phyloP scores from a whole-genome alignment of 1,139 yeast species.

The Tardiomyces blankii region DNA sequence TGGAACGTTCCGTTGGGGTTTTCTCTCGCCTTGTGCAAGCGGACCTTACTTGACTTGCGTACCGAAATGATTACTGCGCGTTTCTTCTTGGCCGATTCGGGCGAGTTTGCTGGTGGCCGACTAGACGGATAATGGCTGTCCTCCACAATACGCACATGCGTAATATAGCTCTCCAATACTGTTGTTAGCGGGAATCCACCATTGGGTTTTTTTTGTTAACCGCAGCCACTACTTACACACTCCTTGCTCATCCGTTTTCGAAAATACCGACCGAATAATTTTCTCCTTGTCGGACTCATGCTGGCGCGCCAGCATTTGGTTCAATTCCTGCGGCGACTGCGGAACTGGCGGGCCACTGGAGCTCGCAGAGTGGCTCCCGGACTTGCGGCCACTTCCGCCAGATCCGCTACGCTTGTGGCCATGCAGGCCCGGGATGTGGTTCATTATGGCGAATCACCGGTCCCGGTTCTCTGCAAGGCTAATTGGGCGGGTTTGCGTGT shows the following conservation, averaged over 20 bases:
- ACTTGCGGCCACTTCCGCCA: not conserved
- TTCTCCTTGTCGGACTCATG: constrained; percentile 39
- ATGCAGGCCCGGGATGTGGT: not conserved
- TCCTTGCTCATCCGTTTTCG: constrained; percentile 23
- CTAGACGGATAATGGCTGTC: constrained; percentile 18
- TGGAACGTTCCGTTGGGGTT: constrained; percentile 67
- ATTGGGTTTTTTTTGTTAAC: not conserved
- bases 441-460: not conserved
- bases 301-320: constrained; percentile 33
- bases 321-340: not conserved
- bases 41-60: constrained; percentile 49
- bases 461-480: too few species aligned
- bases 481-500: too few species aligned
- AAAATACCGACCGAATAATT: constrained; percentile 36
- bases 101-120: constrained; percentile 19
- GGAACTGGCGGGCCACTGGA: not conserved
- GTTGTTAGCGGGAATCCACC: not conserved
- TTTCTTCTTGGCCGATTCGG: constrained; percentile 16
- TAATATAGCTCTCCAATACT: constrained; percentile 38
- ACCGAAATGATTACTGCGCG: constrained; percentile 37
- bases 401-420: not conserved
- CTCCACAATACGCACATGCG: constrained; percentile 42
- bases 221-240: constrained; percentile 16
- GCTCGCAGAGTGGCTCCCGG: not conserved
- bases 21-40: constrained; percentile 79